These are phyloP conservation scores for Alternaria hordeiaustralica DNA, from an alignment of 2,329 filamentous ascomycete species.

Conservation along the genomic window DNA sequence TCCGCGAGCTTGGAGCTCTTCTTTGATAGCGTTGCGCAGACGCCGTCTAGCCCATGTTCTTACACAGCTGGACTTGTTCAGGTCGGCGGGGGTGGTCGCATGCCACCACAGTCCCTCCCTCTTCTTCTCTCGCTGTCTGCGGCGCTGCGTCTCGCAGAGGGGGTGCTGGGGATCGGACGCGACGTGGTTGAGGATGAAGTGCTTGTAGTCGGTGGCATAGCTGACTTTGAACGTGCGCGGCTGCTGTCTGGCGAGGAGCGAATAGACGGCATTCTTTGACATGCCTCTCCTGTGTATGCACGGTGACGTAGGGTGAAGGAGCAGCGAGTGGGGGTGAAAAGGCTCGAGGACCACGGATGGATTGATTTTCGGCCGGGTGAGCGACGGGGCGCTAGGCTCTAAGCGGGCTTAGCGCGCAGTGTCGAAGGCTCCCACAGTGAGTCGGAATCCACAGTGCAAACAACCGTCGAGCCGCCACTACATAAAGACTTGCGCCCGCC, in stretches of 20 bases:
- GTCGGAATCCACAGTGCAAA: slow-evolving; percentile 19
- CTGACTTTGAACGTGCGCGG: slow-evolving; percentile 29
- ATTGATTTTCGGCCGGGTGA: slow-evolving; percentile 5
- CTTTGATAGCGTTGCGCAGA: slow-evolving; percentile 38
- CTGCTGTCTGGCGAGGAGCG: slow-evolving; percentile 19
- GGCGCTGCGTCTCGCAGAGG: slow-evolving; percentile 27
- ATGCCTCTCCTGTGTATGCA: slow-evolving; percentile 11
- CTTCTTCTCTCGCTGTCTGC: slow-evolving; percentile 23
- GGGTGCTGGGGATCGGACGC: slow-evolving; percentile 33
- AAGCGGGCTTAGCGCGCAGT: slow-evolving; percentile 15
- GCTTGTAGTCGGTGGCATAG: slow-evolving; percentile 33
- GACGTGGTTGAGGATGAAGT: slow-evolving; percentile 31
- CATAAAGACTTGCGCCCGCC: slow-evolving; percentile 15
- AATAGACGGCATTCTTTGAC: slow-evolving; percentile 13
- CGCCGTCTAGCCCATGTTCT: slow-evolving; percentile 40
- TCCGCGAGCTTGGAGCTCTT: slow-evolving; percentile 35
- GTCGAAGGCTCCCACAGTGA: slow-evolving; percentile 23
- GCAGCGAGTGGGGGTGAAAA: background rate
- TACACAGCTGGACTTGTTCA: slow-evolving; percentile 42
- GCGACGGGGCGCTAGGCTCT: slow-evolving; percentile 6
- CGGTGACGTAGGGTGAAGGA: slow-evolving; percentile 4
- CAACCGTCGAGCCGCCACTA: slow-evolving; percentile 18
- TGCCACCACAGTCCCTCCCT: slow-evolving; percentile 44
- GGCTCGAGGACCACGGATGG: background rate
- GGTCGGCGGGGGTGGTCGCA: slow-evolving; percentile 26